Base-by-base conservation (phyloP, 1,139 yeast genomes). In the Yamadazyma friedrichii region DNA sequence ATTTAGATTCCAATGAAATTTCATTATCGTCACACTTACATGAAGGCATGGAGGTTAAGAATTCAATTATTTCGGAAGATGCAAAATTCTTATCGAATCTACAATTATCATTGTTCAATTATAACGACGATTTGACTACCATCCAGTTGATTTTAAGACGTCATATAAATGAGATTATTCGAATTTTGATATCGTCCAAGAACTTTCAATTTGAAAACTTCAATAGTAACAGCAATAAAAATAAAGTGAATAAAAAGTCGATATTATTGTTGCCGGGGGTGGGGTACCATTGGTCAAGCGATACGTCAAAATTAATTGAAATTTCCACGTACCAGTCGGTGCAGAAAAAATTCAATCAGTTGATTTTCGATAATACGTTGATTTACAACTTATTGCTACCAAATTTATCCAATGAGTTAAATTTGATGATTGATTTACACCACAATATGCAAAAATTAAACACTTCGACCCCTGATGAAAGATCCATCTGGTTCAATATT, bases 1-100 rank as follows among this genome's bases (percentile, higher is more conserved):
- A 81, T 53, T 59, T 80, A 45, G 85, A 81, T 49, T 50, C 59
- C 39, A 75, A 62, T 55, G 80, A 73, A 61, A 65, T 65, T 50
- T 65, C 49, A 17, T 44, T 73, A 25, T 62, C 72, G 33, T 59
- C 51, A 46, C 64, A 41, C 51, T 59, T 34, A 44, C 50, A 52
- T 26, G 47, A 50, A 34, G 49, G 42, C 15, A 40, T 45, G 8
- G 49, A 39, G 6, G 43, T 48, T 25, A 50, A 51, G 42, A 62
- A 56, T 41, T 70, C 76, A 3, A 72, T 74, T 33, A 69, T 72
- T 5, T 58, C 70, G 3, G 78, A 74, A 51, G 78, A 74, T 55
- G 78, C 78, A 1, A 64, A 65, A 42, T 74, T 74, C 45, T 56
- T 74, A 41, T 67, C 76, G 16, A 70, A 67, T 46, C 56, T 74